Evolutionary conservation across 2,329 filamentous ascomycete genomes (phyloP), one percentile per base, ranked within the genome.

Genomic region (Microdochium bolleyi): DNA sequence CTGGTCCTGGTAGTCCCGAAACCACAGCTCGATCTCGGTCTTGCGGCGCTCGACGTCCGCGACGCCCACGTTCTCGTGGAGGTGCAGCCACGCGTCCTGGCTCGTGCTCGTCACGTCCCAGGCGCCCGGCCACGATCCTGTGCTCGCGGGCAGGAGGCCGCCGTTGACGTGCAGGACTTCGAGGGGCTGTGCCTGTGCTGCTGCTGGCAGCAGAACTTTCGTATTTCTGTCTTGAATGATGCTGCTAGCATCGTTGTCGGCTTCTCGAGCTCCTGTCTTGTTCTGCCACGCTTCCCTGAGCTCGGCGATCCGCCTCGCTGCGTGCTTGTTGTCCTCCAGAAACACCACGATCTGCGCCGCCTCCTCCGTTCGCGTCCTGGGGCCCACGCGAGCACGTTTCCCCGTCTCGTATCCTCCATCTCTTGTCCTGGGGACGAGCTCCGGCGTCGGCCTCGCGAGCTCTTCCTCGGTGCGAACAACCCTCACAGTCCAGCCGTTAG

Each of bases 31-130:
- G 11, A 87, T 73, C 57, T 81, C 76, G 2, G 62, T 60, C 49
- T 61, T 65, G 57, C 71, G 75, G 52, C 53, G 64, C 25, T 77
- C 71, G 7, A 83, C 74, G 55, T 84, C 82, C 1, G 68, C 63
- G 13, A 73, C 73, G 16, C 74, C 81, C 1, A 85, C 80, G 56
- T 87, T 87, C 63, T 87, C 83, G 61, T 87, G 84, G 25, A 87
- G 67, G 64, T 87, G 84, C 21, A 87, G 66, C 81, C 82, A 84
- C 8, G 74, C 72, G 34, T 65, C 61, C n/a, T 62, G 61, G 51
- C 55, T 61, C 46, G 52, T 61, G 46, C 57, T 55, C 22, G 75
- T 62, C 16, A 82, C 71, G 1, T 71, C 66, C 69, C 76, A 74
- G 0, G 82, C 76, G 9, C 70, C 65, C 44, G 64, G 64, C 82